phyloP scores from a whole-genome alignment of 805 yeast genomes.

The Yamadazyma scolyti region DNA sequence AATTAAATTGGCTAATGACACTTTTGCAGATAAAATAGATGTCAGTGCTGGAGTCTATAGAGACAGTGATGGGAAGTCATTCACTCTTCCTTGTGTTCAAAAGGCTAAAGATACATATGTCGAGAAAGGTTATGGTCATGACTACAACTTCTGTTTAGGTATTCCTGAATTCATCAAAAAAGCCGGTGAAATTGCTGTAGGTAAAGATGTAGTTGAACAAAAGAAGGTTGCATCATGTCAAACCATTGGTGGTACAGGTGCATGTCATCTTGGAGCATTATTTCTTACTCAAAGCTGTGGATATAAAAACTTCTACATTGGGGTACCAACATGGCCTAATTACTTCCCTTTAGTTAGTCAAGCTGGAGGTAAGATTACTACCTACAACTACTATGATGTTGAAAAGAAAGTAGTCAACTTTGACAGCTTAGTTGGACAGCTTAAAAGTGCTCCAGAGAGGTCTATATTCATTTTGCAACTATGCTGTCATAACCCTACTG shows the following conservation, averaged over 20 bases:
- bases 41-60: constrained; percentile 42
- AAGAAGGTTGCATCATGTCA: constrained; percentile 29
- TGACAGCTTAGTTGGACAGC: constrained; percentile 17
- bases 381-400: constrained; percentile 26
- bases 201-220: constrained; percentile 18
- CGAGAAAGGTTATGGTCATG: constrained; percentile 37
- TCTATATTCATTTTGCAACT: constrained; percentile 35
- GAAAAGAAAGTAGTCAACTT: constrained; percentile 23
- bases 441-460: constrained; percentile 23
- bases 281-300: constrained; percentile 19
- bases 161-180: constrained; percentile 29
- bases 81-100: constrained; percentile 31
- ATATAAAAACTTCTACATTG: constrained; percentile 23
- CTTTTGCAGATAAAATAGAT: constrained; percentile 29
- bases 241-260: constrained; percentile 37
- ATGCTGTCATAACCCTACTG: constrained; percentile 42
- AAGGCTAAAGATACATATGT: constrained; percentile 27
- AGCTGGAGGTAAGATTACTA: constrained; percentile 20
- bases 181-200: constrained; percentile 33
- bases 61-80: constrained; percentile 26
- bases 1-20: constrained; percentile 17
- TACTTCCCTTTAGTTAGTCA: constrained; percentile 30
- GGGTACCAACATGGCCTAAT: constrained; percentile 35
- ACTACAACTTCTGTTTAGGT: constrained; percentile 39
- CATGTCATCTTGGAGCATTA: constrained; percentile 30